A percentile compares a stretch with the other conserved stretches of the same genome.
phyloP scores from a whole-genome alignment of 441 rosid genomes.

The Rhodomyrtus psidioides region DNA sequence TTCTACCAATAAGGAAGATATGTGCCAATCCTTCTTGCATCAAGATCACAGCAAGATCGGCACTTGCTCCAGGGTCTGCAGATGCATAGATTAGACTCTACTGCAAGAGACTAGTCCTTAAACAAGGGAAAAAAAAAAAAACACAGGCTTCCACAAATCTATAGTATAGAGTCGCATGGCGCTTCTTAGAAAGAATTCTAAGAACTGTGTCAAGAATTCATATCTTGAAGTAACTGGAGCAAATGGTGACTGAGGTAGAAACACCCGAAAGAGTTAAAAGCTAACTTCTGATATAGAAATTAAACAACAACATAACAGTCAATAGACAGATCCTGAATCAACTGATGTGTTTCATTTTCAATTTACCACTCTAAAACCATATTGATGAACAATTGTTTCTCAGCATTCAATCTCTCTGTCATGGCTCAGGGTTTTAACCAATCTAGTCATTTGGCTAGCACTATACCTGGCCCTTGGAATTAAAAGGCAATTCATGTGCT shows the following conservation, averaged over 20 bases:
- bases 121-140: background rate
- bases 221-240: background rate
- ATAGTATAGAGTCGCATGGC: background rate
- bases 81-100: background rate
- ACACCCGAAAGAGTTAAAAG: background rate
- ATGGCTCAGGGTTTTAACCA: background rate
- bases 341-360: background rate
- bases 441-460: background rate
- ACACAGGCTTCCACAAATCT: background rate
- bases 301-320: background rate
- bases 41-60: conserved; percentile 82
- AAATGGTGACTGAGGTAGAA: background rate
- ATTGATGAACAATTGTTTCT: background rate
- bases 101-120: background rate
- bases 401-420: background rate
- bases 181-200: background rate
- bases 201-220: background rate
- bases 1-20: conserved; percentile 74
- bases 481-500: background rate
- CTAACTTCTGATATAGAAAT: background rate
- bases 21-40: conserved; percentile 98
- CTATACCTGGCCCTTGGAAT: background rate
- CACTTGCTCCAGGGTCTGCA: conserved; percentile 90
- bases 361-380: background rate
- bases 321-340: background rate